phyloP scores from a whole-genome alignment of 306 rosid species.

The Begonia peltatifolia region DNA sequence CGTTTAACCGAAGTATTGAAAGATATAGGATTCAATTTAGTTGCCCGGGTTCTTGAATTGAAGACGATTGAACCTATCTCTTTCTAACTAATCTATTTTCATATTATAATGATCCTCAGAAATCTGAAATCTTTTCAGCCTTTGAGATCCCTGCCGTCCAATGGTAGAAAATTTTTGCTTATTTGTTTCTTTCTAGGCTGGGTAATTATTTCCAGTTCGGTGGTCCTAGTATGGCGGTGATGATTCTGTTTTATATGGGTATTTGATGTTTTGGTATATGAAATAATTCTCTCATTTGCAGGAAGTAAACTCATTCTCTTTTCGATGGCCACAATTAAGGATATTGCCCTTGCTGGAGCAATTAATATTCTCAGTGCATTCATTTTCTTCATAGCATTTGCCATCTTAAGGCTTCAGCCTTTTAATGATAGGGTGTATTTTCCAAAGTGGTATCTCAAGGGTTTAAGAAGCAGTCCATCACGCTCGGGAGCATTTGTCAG shows the following conservation, averaged over 20 bases:
- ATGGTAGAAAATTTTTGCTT: not conserved
- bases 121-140: no score
- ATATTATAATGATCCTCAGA: no score
- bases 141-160: no score
- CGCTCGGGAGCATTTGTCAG: constrained; percentile 55
- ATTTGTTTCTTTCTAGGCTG: not conserved
- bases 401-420: constrained; percentile 90
- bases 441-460: constrained; percentile 88
- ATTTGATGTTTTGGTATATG: not conserved
- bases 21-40: no score
- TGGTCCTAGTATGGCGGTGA: no score
- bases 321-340: constrained; percentile 63
- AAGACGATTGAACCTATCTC: no score
- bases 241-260: not conserved
- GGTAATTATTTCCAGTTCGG: not conserved
- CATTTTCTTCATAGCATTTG: constrained; percentile 63
- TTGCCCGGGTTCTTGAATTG: no score
- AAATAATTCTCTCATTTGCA: constrained; percentile 11
- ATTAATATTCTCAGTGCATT: constrained; percentile 65
- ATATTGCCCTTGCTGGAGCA: constrained; percentile 66
- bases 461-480: constrained; percentile 66
- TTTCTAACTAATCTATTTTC: no score
- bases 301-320: constrained; percentile 14
- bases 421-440: constrained; percentile 90
- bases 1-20: not conserved